A percentile compares a stretch with the other conserved stretches of the same genome.
Evolutionary conservation across 495 filamentous ascomycete genomes (phyloP).

Genomic region (Penicillium robsamsonii): DNA sequence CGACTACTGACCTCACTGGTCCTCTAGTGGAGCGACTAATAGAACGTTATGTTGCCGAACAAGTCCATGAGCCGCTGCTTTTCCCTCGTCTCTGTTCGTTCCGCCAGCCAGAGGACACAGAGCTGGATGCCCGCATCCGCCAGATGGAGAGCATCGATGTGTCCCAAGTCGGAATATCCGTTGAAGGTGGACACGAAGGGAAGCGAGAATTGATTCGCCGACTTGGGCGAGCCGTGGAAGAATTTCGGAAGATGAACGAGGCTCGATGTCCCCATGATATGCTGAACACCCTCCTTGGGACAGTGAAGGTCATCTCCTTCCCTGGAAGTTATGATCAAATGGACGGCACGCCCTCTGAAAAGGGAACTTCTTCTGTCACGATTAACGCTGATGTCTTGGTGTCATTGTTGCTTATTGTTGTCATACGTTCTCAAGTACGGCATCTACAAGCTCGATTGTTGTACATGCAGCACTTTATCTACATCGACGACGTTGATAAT

Average conservation of each 20-base stretch:
- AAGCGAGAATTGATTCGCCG: constrained; percentile 72
- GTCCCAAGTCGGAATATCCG: constrained; percentile 84
- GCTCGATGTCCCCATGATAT: constrained; percentile 91
- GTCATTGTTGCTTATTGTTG: constrained; percentile 84
- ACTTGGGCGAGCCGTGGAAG: constrained; percentile 75
- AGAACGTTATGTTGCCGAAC: constrained; percentile 91
- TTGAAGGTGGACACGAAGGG: constrained; percentile 66
- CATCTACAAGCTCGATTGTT: constrained; percentile 82
- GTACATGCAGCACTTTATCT: constrained; percentile 96
- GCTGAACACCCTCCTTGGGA: constrained; percentile 83
- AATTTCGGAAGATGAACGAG: constrained; percentile 81
- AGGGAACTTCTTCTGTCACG: constrained; percentile 62
- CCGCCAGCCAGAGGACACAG: constrained; percentile 77
- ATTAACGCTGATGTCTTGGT: constrained; percentile 97
- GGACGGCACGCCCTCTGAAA: constrained; percentile 51
- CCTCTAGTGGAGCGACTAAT: constrained; percentile 89
- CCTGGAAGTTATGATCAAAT: constrained; percentile 37
- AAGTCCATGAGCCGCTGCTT: constrained; percentile 82
- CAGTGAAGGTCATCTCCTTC: constrained; percentile 77
- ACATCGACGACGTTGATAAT: constrained; percentile 94
- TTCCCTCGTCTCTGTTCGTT: constrained; percentile 80
- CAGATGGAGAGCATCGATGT: constrained; percentile 94
- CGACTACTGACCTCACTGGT: constrained; percentile 91
- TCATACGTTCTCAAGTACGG: constrained; percentile 86
- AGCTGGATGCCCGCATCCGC: constrained; percentile 83